phyloP scores from a whole-genome alignment of 1,284 basidiomycete species.

The Prillingera fragicola region DNA sequence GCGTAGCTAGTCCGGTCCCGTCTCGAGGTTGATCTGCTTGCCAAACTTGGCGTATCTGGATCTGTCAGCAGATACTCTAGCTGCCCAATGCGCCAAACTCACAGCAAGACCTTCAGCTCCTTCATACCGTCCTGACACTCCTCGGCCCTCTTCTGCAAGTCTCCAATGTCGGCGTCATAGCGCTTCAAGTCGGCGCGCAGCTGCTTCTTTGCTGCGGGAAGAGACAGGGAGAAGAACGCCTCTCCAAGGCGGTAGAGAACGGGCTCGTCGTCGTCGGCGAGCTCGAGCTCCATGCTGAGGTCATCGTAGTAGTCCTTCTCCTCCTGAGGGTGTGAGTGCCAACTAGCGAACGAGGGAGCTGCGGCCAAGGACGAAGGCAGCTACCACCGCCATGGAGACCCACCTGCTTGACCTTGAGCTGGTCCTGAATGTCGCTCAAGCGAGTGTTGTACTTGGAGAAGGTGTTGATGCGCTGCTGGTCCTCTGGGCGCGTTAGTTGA shows the following conservation, averaged over 20 bases:
- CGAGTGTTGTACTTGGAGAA: constrained; percentile 89
- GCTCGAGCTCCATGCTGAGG: constrained; percentile 74
- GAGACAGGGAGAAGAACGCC: constrained; percentile 73
- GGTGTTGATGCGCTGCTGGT: constrained; percentile 85
- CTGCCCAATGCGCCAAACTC: constrained; percentile 14
- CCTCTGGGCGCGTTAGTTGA: constrained; percentile 58
- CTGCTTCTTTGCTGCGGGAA: constrained; percentile 64
- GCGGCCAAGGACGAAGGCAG: background rate
- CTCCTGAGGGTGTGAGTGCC: constrained; percentile 56
- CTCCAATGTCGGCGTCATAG: constrained; percentile 58
- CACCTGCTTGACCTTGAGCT: constrained; percentile 67
- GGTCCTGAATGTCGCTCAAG: constrained; percentile 65
- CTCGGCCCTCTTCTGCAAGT: constrained; percentile 57
- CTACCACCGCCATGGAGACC: constrained; percentile 4
- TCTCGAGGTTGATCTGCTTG: constrained; percentile 82
- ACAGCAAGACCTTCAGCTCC: constrained; percentile 71
- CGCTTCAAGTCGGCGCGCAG: constrained; percentile 65
- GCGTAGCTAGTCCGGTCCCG: constrained; percentile 35
- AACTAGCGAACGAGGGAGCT: too few species aligned
- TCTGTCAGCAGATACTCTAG: constrained; percentile 3
- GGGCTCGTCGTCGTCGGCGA: constrained; percentile 71
- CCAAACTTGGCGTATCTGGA: constrained; percentile 81
- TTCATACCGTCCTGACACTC: constrained; percentile 82
- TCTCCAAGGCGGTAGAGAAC: constrained; percentile 89
- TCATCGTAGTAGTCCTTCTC: constrained; percentile 92